A percentile compares a stretch with the other conserved stretches of the same genome.
Evolutionary conservation across 23 red algal species (phyloP).

Genomic region (Gracilaria gracilis): DNA sequence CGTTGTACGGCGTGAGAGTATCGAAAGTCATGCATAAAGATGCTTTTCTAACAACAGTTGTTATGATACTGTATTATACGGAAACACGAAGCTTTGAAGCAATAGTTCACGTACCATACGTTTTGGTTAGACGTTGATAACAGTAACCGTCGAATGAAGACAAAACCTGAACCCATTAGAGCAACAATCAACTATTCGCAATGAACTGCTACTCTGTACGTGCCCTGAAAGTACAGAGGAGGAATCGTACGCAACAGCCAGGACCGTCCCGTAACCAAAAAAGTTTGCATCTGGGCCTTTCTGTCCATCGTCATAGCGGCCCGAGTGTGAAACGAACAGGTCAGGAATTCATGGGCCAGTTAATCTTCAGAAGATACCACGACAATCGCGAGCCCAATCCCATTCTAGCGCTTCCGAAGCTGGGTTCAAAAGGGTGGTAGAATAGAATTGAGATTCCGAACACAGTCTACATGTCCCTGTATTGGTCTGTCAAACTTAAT

Average conservation of each 20-base stretch:
- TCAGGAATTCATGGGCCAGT: not conserved
- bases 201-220: not conserved
- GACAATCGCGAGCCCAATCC: not conserved
- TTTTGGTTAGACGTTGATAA: not conserved
- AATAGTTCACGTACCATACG: not conserved
- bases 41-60: not conserved
- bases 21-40: slow-evolving; percentile 30
- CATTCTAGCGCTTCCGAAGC: not conserved
- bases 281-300: not conserved
- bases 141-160: not conserved
- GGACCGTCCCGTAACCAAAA: not conserved
- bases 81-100: not conserved
- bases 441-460: not conserved
- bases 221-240: not conserved
- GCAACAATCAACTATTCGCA: not conserved
- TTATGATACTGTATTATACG: not conserved
- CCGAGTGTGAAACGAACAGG: not conserved
- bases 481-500: no score
- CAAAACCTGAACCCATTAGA: not conserved
- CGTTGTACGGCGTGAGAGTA: not conserved
- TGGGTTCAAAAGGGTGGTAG: not conserved
- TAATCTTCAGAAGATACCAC: not conserved
- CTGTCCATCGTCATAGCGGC: not conserved
- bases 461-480: no score
- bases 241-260: not conserved